Base-by-base conservation (phyloP, 2,329 filamentous ascomycete species). In the Trichoderma brevicompactum region DNA sequence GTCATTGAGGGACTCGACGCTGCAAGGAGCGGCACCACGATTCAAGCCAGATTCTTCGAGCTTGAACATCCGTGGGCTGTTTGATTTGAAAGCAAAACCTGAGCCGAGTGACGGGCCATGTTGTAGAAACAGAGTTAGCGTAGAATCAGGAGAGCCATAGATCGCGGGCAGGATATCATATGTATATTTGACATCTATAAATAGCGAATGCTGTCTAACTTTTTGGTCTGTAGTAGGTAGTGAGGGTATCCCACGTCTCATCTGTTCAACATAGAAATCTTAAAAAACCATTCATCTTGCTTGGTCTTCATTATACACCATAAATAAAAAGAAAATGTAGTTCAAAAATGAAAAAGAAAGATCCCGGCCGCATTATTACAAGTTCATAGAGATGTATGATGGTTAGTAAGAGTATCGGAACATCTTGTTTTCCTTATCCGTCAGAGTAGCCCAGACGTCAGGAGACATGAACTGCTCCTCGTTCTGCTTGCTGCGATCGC, bases 341-440 rank as follows among this genome's bases (percentile, higher is more conserved):
- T 15, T 7, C 38, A 32, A 52, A 56, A 41, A 43, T 36, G 36
- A 23, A 17, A 50, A 50, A 58, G 12, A 56, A 38, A 38, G 41
- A 56, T n/a, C 44, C 28, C 40, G 19, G 10, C n/a, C 10, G 38
- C 28, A 43, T 49, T 15, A 15, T 46, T 34, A 54, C 7, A 28
- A 10, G 9, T n/a, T 7, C 52, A 28, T n/a, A n/a, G 2, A 34
- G 7, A 36, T 53, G 48, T 19, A 46, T 46, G 40, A 1, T 34
- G 13, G 15, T 55, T 74, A 81, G 52, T 81, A 81, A 1, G 76
- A 76, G 70, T 88, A 87, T 55, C 83, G 79, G 72, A 88, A 87
- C 19, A 78, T 79, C 70, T 79, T 80, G 69, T 88, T 87, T 75
- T 88, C 81, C 70, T 74, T 80, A 66, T 88, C 86, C 7, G 85